phyloP scores from a whole-genome alignment of 2,329 filamentous ascomycete genomes.

The Monilinia laxa region DNA sequence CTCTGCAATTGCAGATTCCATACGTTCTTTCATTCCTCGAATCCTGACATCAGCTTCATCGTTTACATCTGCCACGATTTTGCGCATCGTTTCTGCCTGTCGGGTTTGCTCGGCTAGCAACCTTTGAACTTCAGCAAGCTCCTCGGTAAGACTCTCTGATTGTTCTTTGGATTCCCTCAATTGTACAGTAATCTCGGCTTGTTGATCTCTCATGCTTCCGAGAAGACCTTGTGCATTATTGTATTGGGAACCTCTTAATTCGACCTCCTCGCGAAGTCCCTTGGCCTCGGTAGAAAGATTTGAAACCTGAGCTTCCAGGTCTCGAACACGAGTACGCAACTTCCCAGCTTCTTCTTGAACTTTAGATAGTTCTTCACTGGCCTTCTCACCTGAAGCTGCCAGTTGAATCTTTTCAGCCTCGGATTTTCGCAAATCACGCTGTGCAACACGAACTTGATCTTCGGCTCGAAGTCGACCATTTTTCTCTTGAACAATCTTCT shows the following conservation, averaged over 20 bases:
- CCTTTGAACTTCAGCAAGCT: slow-evolving; percentile 83
- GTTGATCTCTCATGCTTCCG: slow-evolving; percentile 90
- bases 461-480: slow-evolving; percentile 71
- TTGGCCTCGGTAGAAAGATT: slow-evolving; percentile 68
- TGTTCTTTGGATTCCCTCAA: slow-evolving; percentile 84
- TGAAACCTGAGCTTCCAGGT: slow-evolving; percentile 71
- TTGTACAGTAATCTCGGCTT: slow-evolving; percentile 82
- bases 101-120: slow-evolving; percentile 84
- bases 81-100: slow-evolving; percentile 92
- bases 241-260: slow-evolving; percentile 83
- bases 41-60: slow-evolving; percentile 77
- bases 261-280: slow-evolving; percentile 72
- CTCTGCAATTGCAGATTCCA: slow-evolving; percentile 92
- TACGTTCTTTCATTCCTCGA: slow-evolving; percentile 81
- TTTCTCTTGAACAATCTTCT: slow-evolving; percentile 74
- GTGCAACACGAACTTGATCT: slow-evolving; percentile 70
- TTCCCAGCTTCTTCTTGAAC: slow-evolving; percentile 71
- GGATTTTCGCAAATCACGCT: slow-evolving; percentile 73
- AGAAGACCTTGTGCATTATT: slow-evolving; percentile 81
- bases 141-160: slow-evolving; percentile 86
- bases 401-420: slow-evolving; percentile 80
- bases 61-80: slow-evolving; percentile 83
- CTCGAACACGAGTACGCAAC: slow-evolving; percentile 59
- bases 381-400: slow-evolving; percentile 69
- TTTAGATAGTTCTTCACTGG: slow-evolving; percentile 66